Base-by-base conservation (phyloP, 1,139 yeast species). In the Candida sp. region DNA sequence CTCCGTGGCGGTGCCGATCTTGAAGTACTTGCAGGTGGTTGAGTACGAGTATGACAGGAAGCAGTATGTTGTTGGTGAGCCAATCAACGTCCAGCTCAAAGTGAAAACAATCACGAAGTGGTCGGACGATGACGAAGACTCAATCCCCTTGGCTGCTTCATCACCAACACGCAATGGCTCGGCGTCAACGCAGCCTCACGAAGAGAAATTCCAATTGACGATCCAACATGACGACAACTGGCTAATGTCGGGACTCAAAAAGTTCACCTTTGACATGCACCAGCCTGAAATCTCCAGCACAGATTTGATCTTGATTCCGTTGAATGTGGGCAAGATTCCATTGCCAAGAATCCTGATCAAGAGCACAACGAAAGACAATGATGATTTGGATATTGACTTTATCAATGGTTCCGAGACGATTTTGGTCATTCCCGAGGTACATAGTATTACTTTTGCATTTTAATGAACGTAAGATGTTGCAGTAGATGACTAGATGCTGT, bases 401-500 rank as follows among this genome's bases (percentile, higher is more conserved):
- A 78, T 78, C 53, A 90, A 90, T 64, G 88, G 88, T 8, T 77
- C 83, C 44, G 92, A 89, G 57, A 78, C 87, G 0, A 70, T 90
- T 3, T 71, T 88, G 49, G 86, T 91, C n/a, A 88, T 88, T 2
- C 90, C 94, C 0, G 91, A 86, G 53, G 66, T 83, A 34, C 86
- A 85, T 52, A 78, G 82, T 56, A 78, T 86, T 7, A 83, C 88
- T 1, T 81, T 85, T 55, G 70, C 86, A 1, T 84, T 86, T 62
- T 85, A 68, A 28, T 28, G 25, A 11, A 38, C n/a, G n/a, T n/a
- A n/a, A n/a, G n/a, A n/a, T n/a, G n/a, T n/a, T n/a, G n/a, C n/a
- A n/a, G n/a, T n/a, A n/a, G n/a, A n/a, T n/a, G n/a, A n/a, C n/a
- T n/a, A n/a, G n/a, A n/a, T n/a, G n/a, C n/a, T n/a, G n/a, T n/a